Conservation (phyloP, 2,329 filamentous ascomycete species). For the Hymenoscyphus linearis region DNA sequence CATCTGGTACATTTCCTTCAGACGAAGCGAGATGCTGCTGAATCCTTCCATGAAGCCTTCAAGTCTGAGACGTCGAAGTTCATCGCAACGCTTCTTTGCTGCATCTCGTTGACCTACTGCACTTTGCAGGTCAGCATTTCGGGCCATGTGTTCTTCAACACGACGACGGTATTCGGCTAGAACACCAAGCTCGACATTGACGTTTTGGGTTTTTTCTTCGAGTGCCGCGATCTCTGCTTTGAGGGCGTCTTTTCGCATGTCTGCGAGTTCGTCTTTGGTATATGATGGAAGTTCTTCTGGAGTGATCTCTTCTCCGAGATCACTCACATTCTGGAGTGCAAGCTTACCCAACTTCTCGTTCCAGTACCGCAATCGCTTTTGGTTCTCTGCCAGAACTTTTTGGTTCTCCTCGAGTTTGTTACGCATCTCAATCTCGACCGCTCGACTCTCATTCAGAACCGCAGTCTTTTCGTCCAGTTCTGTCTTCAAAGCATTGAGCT, state of each 20-base stretch:
- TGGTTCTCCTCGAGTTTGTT: slow-evolving; percentile 97
- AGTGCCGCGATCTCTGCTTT: slow-evolving; percentile 61
- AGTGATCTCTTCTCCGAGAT: slow-evolving; percentile 52
- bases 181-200: slow-evolving; percentile 82
- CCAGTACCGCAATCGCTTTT: slow-evolving; percentile 81
- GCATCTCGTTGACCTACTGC: slow-evolving; percentile 75
- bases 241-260: slow-evolving; percentile 59
- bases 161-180: slow-evolving; percentile 83
- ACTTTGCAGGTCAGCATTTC: slow-evolving; percentile 76
- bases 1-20: slow-evolving; percentile 99
- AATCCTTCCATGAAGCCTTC: slow-evolving; percentile 99
- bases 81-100: slow-evolving; percentile 88
- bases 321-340: slow-evolving; percentile 71
- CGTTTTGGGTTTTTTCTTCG: slow-evolving; percentile 75
- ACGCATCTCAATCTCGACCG: slow-evolving; percentile 93
- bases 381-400: slow-evolving; percentile 80
- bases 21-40: slow-evolving; percentile 81
- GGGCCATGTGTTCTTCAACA: slow-evolving; percentile 73
- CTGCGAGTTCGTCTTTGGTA: slow-evolving; percentile 64
- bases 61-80: slow-evolving; percentile 80
- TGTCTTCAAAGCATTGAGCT: slow-evolving; percentile 71
- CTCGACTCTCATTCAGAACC: slow-evolving; percentile 83
- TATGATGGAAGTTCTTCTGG: slow-evolving; percentile 68
- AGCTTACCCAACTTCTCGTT: slow-evolving; percentile 85
- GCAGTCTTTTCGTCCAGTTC: slow-evolving; percentile 82